Conservation (phyloP, 2,329 filamentous ascomycete species). For the Sporothrix luriei region DNA sequence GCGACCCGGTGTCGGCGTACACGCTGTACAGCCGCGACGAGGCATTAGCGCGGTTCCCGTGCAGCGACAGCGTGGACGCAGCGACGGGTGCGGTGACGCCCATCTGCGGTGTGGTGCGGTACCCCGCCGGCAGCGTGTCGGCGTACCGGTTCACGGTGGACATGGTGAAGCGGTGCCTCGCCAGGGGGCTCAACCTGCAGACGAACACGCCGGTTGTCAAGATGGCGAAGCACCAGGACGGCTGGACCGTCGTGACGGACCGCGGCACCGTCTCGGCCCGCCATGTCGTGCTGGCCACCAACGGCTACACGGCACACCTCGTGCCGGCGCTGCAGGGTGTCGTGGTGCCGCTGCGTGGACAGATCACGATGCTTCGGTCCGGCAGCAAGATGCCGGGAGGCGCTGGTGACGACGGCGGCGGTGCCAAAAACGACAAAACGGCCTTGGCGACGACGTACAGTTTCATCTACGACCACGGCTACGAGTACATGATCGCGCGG, state of each 20-base stretch:
- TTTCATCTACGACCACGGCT: conserved; percentile 62
- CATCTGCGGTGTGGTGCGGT: conserved; percentile 52
- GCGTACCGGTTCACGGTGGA: conserved; percentile 47
- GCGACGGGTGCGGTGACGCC: conserved; percentile 37
- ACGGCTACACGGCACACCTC: conserved; percentile 55
- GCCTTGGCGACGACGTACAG: conserved; percentile 58
- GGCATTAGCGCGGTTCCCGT: conserved; percentile 47
- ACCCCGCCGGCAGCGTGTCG: conserved; percentile 49
- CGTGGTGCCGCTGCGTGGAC: conserved; percentile 55
- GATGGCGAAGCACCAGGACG: conserved; percentile 30
- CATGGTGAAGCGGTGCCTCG: conserved; percentile 50
- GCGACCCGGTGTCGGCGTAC: conserved; percentile 50
- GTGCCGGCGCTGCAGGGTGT: conserved; percentile 50
- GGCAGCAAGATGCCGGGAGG: conserved; percentile 43
- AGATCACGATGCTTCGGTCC: conserved; percentile 51
- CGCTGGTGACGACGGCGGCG: too few species aligned
- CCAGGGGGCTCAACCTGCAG: conserved; percentile 54
- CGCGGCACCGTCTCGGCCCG: conserved; percentile 48
- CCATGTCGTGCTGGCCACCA: conserved; percentile 56
- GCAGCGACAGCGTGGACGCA: conserved; percentile 38
- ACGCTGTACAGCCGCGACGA: conserved; percentile 49
- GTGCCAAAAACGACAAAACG: background rate
- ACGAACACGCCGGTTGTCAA: conserved; percentile 52
- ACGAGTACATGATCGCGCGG: conserved; percentile 68
- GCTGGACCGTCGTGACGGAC: conserved; percentile 48